Conservation (phyloP, 176 grass and related monocot species). For the Pharus latifolius region DNA sequence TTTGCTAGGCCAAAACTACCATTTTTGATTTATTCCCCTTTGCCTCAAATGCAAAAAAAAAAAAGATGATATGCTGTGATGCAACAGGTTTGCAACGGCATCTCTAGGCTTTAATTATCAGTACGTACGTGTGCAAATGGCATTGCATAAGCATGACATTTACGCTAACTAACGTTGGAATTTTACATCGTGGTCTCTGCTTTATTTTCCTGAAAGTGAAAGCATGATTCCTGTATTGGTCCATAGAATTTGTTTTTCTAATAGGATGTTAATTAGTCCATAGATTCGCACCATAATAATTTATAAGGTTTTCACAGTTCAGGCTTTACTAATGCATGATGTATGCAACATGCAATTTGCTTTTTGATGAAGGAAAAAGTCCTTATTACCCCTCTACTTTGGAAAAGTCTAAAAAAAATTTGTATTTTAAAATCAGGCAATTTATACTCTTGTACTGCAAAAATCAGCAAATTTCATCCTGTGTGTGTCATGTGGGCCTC, state of each 20-base stretch:
- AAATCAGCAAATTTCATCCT: no score
- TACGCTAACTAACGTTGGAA: background rate
- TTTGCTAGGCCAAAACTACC: slow-evolving; percentile 5
- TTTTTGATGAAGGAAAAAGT: background rate
- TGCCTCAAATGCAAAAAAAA: slow-evolving; percentile 27
- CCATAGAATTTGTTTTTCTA: slow-evolving; percentile 7
- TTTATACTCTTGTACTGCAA: no score
- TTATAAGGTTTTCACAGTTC: slow-evolving; percentile 5
- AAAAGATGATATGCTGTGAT: slow-evolving; percentile 3
- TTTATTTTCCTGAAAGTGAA: slow-evolving; percentile 10
- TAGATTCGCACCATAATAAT: slow-evolving; percentile 21
- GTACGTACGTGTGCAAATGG: slow-evolving; percentile 29
- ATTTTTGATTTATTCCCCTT: slow-evolving; percentile 19
- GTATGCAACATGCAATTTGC: background rate
- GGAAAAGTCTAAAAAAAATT: no score
- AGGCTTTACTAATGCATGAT: slow-evolving; percentile 3
- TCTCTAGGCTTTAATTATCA: slow-evolving; percentile 2
- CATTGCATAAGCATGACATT: background rate
- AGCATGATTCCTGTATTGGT: slow-evolving; percentile 7
- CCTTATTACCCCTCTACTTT: no score
- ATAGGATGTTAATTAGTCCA: slow-evolving; percentile 18
- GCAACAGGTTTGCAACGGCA: background rate
- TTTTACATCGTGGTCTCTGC: slow-evolving; percentile 1
- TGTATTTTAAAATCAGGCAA: no score
- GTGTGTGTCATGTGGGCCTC: no score